phyloP scores from a whole-genome alignment of 805 yeast species.

The Candida maris region DNA sequence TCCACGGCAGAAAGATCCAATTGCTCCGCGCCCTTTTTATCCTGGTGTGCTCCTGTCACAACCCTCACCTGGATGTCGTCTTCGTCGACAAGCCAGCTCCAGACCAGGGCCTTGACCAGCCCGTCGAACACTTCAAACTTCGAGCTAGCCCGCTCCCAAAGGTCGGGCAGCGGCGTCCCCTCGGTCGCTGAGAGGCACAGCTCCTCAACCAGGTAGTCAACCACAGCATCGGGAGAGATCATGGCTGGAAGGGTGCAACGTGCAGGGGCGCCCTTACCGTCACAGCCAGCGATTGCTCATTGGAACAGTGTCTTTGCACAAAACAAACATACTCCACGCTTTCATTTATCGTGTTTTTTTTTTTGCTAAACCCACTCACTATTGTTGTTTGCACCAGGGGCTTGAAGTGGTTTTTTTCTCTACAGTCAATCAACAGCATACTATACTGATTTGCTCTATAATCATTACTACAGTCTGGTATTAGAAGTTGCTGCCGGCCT shows the following conservation, averaged over 20 bases:
- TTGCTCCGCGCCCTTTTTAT: constrained; percentile 4
- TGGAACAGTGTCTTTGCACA: too few species aligned
- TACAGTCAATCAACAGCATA: too few species aligned
- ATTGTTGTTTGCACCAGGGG: too few species aligned
- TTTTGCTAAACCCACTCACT: too few species aligned
- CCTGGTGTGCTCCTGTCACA: constrained; percentile 4
- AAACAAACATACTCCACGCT: too few species aligned
- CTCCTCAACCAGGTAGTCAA: constrained; percentile 30
- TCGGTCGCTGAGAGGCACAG: constrained; percentile 33
- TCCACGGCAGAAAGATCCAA: constrained; percentile 6
- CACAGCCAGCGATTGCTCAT: too few species aligned
- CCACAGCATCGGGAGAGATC: constrained; percentile 34
- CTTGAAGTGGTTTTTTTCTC: too few species aligned
- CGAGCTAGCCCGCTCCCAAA: constrained; percentile 32
- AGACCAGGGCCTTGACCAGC: constrained; percentile 31
- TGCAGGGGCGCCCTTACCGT: too few species aligned
- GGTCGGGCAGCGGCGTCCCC: constrained; percentile 29
- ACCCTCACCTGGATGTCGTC: constrained; percentile 21
- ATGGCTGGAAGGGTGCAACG: too few species aligned
- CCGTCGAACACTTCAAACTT: constrained; percentile 25
- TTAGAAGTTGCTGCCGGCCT: constrained; percentile 23
- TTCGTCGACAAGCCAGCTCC: constrained; percentile 36
- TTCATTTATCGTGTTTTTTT: too few species aligned
- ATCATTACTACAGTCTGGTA: too few species aligned
- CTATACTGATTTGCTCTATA: too few species aligned